Evolutionary conservation across 2,329 filamentous ascomycete species (phyloP), one percentile per base, ranked within the genome.

Genomic region (Cladosporium oxysporum): DNA sequence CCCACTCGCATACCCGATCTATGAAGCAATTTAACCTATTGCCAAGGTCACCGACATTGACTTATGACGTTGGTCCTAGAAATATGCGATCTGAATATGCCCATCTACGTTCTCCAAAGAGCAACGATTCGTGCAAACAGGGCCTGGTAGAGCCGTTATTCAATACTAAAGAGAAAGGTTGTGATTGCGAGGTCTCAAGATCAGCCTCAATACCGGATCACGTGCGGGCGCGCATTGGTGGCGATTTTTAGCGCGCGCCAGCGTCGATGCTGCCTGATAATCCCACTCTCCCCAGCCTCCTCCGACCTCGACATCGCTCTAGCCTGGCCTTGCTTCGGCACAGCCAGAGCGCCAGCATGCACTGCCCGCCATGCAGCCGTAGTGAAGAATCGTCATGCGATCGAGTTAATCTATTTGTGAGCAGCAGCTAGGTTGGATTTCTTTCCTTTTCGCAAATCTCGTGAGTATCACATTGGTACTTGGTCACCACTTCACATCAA

Each of bases 251-350:
- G 57, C 57, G 57, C 57, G 57, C 57, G 28, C 35, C 37, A 59
- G 57, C 57, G 6, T 37, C 37, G 31, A 29, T 26, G 57, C 57
- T 44, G 57, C 57, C 57, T 59, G 14, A 59, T 59, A 21, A 59
- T 31, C 29, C 29, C 23, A 52, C n/a, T 28, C 33, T 58, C 64
- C 64, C 57, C 62, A 61, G 41, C 58, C 57, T 57, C 64, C 57
- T 57, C 64, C 57, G 44, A 44, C 58, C 47, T 47, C 58, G 53
- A 50, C 55, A 49, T 49, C 60, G 57, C 44, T 65, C 57, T 65
- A 58, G 62, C 66, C 57, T 65, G 62, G 62, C 66, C 62, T 62
- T 65, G 50, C 58, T 65, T 65, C 66, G 55, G 62, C 62, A 65
- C 52, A 31, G 57, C 55, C 49, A 66, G 62, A 53, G 23, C 26